A percentile compares a stretch with the other conserved stretches of the same genome.
Evolutionary conservation across 495 filamentous ascomycete genomes (phyloP).

Genomic region (Monascus purpureus): DNA sequence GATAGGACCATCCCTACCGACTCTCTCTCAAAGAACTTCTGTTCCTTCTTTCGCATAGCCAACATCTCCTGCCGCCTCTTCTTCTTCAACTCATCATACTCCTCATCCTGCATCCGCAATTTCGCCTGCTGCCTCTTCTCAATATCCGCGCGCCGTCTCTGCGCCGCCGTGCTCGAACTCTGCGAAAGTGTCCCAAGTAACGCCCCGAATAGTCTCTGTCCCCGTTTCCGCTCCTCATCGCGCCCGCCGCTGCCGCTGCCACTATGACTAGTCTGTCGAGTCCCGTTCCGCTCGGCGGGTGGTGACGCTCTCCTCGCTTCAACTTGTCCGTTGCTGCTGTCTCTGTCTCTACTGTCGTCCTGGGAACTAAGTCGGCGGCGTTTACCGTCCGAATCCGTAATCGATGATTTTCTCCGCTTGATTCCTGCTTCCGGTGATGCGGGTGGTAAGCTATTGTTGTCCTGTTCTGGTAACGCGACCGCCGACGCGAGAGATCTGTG

Average conservation of each 20-base stretch:
- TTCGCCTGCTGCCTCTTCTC: slow-evolving; percentile 82
- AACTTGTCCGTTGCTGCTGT: slow-evolving; percentile 1
- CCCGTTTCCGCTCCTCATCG: slow-evolving; percentile 73
- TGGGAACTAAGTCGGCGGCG: slow-evolving; percentile 35
- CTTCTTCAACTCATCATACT: slow-evolving; percentile 54
- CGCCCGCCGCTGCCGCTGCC: slow-evolving; percentile 9
- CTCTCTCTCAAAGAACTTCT: slow-evolving; percentile 64
- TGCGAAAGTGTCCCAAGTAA: slow-evolving; percentile 80
- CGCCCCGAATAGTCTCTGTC: slow-evolving; percentile 79
- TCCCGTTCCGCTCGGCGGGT: slow-evolving; percentile 28
- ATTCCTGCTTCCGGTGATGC: slow-evolving; percentile 18
- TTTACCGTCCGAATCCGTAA: slow-evolving; percentile 40
- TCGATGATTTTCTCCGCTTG: slow-evolving; percentile 46
- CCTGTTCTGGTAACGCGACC: slow-evolving; percentile 44
- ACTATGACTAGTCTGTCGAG: slow-evolving; percentile 13
- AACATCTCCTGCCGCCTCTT: slow-evolving; percentile 47
- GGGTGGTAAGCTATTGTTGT: slow-evolving; percentile 6
- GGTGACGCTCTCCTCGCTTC: slow-evolving; percentile 1
- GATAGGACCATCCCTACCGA: slow-evolving; percentile 39
- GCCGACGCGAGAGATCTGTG: slow-evolving; percentile 44
- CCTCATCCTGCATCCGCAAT: slow-evolving; percentile 56
- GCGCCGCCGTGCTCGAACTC: slow-evolving; percentile 49
- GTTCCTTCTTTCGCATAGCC: slow-evolving; percentile 47
- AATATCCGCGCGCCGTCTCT: slow-evolving; percentile 73
- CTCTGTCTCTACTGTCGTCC: slow-evolving; percentile 7